Conservation (phyloP, 306 rosid genomes). For the Quercus dentata region DNA sequence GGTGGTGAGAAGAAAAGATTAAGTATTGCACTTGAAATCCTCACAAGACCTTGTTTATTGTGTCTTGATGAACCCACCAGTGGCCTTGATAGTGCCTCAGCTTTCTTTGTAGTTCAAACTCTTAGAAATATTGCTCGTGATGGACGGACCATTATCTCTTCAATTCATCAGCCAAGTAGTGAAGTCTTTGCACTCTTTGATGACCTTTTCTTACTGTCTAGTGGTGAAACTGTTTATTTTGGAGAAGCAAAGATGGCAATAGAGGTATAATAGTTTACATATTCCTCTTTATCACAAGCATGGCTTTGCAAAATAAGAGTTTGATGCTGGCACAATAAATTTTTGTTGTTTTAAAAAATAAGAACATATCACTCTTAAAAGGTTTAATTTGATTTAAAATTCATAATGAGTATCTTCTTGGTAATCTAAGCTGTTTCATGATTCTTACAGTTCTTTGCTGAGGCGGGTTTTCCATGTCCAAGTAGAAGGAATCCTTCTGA, state of each 20-base stretch:
- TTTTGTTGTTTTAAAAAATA: not conserved
- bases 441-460: constrained; percentile 64
- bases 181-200: constrained; percentile 90
- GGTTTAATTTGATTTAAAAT: not conserved
- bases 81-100: constrained; percentile 88
- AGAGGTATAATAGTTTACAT: constrained; percentile 38
- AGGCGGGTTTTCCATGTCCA: constrained; percentile 87
- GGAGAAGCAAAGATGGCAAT: constrained; percentile 81
- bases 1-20: constrained; percentile 89
- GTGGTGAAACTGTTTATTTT: constrained; percentile 80
- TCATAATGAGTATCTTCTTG: not conserved
- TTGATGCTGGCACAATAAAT: not conserved
- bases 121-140: constrained; percentile 74
- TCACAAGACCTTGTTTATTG: constrained; percentile 65
- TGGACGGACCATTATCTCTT: constrained; percentile 75
- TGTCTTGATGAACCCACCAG: constrained; percentile 91
- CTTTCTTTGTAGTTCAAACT: constrained; percentile 79
- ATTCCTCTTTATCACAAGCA: not conserved
- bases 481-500: constrained; percentile 80
- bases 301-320: not conserved
- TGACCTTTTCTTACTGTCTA: constrained; percentile 73
- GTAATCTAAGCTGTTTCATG: not conserved
- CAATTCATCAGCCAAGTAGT: constrained; percentile 85
- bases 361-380: not conserved
- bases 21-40: constrained; percentile 84